These are phyloP conservation scores for Jatropha multifida DNA, from an alignment of 441 rosid species.

Conservation along the genomic window DNA sequence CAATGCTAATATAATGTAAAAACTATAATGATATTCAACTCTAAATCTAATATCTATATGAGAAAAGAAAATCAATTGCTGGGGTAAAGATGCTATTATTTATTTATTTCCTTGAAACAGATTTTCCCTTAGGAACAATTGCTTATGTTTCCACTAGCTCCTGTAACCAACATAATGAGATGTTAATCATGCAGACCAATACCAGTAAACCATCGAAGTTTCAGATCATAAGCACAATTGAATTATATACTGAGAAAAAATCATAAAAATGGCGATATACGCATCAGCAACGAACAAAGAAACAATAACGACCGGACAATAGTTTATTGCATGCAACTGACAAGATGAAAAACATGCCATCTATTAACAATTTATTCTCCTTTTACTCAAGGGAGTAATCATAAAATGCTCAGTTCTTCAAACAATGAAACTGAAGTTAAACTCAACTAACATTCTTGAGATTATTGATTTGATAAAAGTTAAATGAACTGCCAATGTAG, in stretches of 20 bases:
- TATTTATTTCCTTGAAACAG: background rate
- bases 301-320: background rate
- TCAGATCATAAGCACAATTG: background rate
- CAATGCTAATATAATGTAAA: background rate
- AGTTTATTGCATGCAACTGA: background rate
- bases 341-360: background rate
- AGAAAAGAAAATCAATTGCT: too few relatives aligned
- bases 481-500: background rate
- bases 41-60: background rate
- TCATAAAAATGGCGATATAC: background rate
- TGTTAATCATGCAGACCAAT: background rate
- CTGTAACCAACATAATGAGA: background rate
- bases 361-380: background rate
- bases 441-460: background rate
- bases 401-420: conserved; percentile 3
- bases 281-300: background rate
- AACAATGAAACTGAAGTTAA: too few relatives aligned
- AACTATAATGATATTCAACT: background rate
- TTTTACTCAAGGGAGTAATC: background rate
- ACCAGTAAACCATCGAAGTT: background rate
- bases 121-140: background rate
- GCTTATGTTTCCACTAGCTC: background rate
- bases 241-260: background rate
- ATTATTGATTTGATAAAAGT: background rate
- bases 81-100: too few relatives aligned